A percentile compares a stretch with the other conserved stretches of the same genome.
Conservation (phyloP, 2,329 filamentous ascomycete species). For the Thelonectria discophora region DNA sequence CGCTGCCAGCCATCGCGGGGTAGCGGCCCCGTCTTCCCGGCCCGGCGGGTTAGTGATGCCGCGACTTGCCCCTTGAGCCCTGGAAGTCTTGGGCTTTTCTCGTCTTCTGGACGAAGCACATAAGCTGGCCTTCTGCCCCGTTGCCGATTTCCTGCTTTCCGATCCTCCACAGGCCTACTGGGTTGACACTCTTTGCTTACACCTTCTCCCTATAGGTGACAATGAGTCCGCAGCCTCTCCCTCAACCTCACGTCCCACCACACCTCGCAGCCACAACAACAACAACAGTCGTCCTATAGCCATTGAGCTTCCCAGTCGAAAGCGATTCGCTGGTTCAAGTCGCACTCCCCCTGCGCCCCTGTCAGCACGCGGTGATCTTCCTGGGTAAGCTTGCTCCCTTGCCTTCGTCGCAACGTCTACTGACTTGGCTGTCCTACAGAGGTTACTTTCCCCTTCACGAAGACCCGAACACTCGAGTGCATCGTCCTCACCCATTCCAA, state of each 20-base stretch:
- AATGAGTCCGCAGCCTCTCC: conserved; percentile 25
- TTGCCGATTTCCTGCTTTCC: conserved; percentile 25
- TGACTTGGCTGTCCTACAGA: conserved; percentile 45
- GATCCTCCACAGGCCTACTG: conserved; percentile 13
- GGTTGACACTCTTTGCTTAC: conserved; percentile 20
- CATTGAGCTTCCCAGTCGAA: conserved; percentile 58
- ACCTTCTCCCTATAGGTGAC: conserved; percentile 30
- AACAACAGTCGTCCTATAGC: conserved; percentile 58
- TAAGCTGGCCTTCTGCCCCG: conserved; percentile 30
- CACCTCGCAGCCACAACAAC: conserved; percentile 32
- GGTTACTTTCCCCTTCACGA: conserved; percentile 70
- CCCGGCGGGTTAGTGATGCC: conserved; percentile 36
- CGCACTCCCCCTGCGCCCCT: conserved; percentile 60
- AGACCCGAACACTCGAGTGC: conserved; percentile 57
- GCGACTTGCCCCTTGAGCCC: conserved; percentile 19
- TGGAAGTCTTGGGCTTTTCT: conserved; percentile 11
- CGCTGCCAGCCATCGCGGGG: conserved; percentile 37
- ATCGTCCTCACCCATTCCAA: conserved; percentile 62
- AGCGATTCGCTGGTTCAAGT: conserved; percentile 51
- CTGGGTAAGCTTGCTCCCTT: conserved; percentile 56
- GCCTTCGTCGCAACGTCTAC: conserved; percentile 12
- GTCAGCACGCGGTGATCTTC: conserved; percentile 66
- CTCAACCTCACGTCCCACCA: conserved; percentile 35
- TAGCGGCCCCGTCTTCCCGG: conserved; percentile 37
- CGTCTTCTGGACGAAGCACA: conserved; percentile 15